phyloP scores from a whole-genome alignment of 345 rosid species.

The Rhizophora apiculata region DNA sequence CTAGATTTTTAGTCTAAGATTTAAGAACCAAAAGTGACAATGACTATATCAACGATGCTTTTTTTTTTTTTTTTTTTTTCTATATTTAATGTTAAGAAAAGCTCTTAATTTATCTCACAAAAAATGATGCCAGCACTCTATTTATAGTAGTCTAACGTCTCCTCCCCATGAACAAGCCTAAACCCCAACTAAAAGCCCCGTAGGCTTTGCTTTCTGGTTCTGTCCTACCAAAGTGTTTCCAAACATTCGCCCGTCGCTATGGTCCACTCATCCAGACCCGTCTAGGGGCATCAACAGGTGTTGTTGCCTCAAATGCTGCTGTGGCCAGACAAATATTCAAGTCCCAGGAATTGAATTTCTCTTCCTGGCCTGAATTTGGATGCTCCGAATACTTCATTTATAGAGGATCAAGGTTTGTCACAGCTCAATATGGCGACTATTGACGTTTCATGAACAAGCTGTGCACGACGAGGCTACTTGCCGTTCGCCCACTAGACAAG shows the following conservation, averaged over 20 bases:
- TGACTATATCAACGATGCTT: no score
- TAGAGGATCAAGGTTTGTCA: slow-evolving; percentile 44
- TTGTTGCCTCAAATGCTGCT: slow-evolving; percentile 33
- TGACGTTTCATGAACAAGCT: slow-evolving; percentile 70
- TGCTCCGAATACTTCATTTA: slow-evolving; percentile 45
- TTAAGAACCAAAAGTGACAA: no score
- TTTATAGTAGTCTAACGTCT: background rate
- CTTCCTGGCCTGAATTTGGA: slow-evolving; percentile 48
- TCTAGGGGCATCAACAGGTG: slow-evolving; percentile 41
- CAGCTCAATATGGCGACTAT: slow-evolving; percentile 47
- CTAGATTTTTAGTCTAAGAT: no score
- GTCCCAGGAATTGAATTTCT: slow-evolving; percentile 41
- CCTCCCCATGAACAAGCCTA: background rate
- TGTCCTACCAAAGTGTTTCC: slow-evolving; percentile 41
- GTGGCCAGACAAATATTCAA: slow-evolving; percentile 49
- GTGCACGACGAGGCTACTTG: slow-evolving; percentile 61
- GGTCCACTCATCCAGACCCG: slow-evolving; percentile 49
- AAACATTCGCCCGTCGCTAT: slow-evolving; percentile 31
- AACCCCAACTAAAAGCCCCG: background rate
- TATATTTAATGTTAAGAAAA: no score
- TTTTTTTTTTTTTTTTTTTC: no score
- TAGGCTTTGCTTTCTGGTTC: background rate
- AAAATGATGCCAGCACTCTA: background rate
- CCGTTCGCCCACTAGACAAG: slow-evolving; percentile 54
- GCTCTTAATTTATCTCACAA: no score